Base-by-base conservation (phyloP, 768 basidiomycete species). In the Russula sp. region DNA sequence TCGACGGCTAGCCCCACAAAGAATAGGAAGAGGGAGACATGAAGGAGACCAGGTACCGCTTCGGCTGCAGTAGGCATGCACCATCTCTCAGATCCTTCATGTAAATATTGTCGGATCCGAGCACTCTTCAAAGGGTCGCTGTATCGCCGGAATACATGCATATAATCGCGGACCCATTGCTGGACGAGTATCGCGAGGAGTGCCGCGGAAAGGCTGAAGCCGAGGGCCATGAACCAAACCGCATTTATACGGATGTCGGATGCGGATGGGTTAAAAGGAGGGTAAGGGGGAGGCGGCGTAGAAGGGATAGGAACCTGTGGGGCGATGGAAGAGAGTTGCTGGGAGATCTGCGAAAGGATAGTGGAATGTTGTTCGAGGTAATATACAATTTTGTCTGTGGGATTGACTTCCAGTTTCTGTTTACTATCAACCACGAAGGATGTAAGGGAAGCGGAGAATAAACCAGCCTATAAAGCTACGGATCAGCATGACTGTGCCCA, bases 171-270 rank as follows among this genome's bases (percentile, higher is more conserved):
- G 14, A 51, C 28, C 28, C 28, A 30, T 30, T 30, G 28, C 28
- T 30, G 28, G 28, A 30, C 28, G 28, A 30, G 28, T 30, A 30
- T 30, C 28, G 28, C 28, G 28, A 30, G 28, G 28, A 30, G 28
- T 30, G 28, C 28, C 28, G 78, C 75, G 1, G 73, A 73, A 18
- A 83, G 72, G 63, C 79, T 80, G 54, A 79, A 71, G 2, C 7
- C 30, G 16, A 52, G 18, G 0, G 51, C 28, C 51, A 52, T 52
- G 28, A 52, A 52, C 51, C 51, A 70, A 46, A 6, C 73, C 60
- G 68, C 69, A 62, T 82, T 82, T 34, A 73, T 62, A 64, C 76
- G 76, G 34, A 79, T 64, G 1, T 77, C 69, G 22, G 77, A 75
- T 2, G 66, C 60, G 26, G 74, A 73, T 6, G 71, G 63, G 20